Evolutionary conservation across 306 rosid species (phyloP).

Genomic region (Medicago arabica): DNA sequence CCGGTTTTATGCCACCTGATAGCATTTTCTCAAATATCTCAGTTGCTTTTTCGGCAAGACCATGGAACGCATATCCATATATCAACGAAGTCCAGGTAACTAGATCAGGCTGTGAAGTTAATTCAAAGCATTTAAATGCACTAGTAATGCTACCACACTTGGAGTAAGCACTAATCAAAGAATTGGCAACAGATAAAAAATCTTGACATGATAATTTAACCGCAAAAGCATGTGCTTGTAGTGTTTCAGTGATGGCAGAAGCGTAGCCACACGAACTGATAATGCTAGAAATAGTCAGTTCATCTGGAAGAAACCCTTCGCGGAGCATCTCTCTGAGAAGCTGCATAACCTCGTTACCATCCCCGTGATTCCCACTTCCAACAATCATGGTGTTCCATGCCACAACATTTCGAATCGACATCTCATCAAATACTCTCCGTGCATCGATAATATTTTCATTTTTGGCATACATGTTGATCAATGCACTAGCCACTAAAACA

Average conservation of each 20-base stretch:
- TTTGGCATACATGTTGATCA: conserved; percentile 70
- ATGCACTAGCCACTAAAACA: conserved; percentile 68
- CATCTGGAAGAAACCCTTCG: conserved; percentile 59
- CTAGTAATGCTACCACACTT: conserved; percentile 65
- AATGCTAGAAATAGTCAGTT: conserved; percentile 68
- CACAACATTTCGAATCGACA: conserved; percentile 58
- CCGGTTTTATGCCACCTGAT: conserved; percentile 59
- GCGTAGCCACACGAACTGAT: conserved; percentile 68
- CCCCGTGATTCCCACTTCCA: conserved; percentile 61
- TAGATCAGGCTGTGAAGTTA: conserved; percentile 54
- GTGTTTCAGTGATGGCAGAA: conserved; percentile 54
- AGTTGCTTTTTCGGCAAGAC: conserved; percentile 65
- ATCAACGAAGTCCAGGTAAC: conserved; percentile 82
- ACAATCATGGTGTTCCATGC: conserved; percentile 80
- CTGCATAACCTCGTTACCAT: conserved; percentile 62
- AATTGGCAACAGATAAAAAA: conserved; percentile 57
- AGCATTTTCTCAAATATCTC: conserved; percentile 69
- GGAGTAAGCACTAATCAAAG: conserved; percentile 74
- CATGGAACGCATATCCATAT: conserved; percentile 74
- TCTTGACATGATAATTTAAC: conserved; percentile 62
- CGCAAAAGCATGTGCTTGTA: conserved; percentile 60
- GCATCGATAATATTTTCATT: conserved; percentile 54
- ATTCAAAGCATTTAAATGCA: conserved; percentile 65
- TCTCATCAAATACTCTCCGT: conserved; percentile 49
- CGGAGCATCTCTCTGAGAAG: conserved; percentile 63